phyloP scores from a whole-genome alignment of 495 filamentous ascomycete genomes.

The Podospora comata region DNA sequence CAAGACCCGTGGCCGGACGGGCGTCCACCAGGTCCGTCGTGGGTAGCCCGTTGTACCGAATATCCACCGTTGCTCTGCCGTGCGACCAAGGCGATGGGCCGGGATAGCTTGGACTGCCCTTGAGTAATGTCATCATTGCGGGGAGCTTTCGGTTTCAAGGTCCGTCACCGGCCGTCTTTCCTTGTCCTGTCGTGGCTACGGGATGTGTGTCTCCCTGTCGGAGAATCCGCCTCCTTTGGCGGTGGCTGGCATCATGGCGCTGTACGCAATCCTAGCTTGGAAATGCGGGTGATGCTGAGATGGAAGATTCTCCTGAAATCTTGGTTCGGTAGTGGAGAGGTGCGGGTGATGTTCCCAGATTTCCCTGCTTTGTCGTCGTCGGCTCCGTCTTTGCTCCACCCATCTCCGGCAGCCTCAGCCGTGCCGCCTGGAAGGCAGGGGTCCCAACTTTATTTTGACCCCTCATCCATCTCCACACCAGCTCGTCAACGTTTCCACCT shows the following conservation, averaged over 20 bases:
- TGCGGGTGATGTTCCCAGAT: not conserved
- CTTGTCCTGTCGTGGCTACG: not conserved
- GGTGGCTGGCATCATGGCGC: not conserved
- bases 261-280: not conserved
- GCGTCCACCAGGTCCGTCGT: not conserved
- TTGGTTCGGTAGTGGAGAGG: not conserved
- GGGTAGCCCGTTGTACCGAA: not conserved
- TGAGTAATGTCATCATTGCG: conserved; percentile 19
- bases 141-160: conserved; percentile 7
- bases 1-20: not conserved
- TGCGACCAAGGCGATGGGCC: not conserved
- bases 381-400: conserved; percentile 10
- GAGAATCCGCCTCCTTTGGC: not conserved
- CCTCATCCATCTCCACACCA: not conserved
- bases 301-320: not conserved
- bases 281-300: not conserved
- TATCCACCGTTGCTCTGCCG: not conserved
- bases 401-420: conserved; percentile 2
- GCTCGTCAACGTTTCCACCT: too few relatives aligned
- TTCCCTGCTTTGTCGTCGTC: not conserved
- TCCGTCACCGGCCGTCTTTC: conserved; percentile 1
- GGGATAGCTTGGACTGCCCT: conserved; percentile 1
- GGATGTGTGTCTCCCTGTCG: not conserved
- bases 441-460: conserved; percentile 30
- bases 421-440: conserved; percentile 19